Percentiles rank a stretch among this genome's conserved stretches.
Conservation (phyloP, 345 rosid species). For the Lumnitzera littorea region DNA sequence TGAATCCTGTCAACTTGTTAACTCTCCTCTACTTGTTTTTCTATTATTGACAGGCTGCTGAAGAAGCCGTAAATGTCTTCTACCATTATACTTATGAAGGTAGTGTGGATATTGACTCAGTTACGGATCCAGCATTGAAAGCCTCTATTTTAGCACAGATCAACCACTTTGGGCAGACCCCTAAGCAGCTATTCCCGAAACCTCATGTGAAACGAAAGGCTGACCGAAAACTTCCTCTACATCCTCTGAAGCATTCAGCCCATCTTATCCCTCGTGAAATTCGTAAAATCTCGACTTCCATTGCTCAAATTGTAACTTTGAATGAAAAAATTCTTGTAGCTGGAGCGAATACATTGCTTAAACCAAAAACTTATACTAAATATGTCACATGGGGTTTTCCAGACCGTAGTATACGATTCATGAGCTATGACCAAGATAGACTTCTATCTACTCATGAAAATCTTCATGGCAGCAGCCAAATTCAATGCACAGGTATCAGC, state of each 20-base stretch:
- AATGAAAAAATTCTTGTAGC: constrained; percentile 84
- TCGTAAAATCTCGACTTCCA: constrained; percentile 67
- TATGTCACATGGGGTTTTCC: constrained; percentile 97
- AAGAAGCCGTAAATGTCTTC: constrained; percentile 98
- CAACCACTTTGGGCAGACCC: constrained; percentile 99
- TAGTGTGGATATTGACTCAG: constrained; percentile 97
- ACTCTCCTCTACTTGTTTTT: constrained; percentile 5
- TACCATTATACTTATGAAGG: constrained; percentile 99
- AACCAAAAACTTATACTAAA: constrained; percentile 83
- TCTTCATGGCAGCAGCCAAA: constrained; percentile 91
- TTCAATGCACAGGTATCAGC: constrained; percentile 78
- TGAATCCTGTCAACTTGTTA: neutral
- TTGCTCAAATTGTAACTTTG: constrained; percentile 66
- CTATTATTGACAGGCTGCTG: constrained; percentile 70
- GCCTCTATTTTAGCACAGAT: constrained; percentile 98
- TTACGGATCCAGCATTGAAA: constrained; percentile 96
- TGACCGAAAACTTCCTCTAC: constrained; percentile 69
- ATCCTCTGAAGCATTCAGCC: constrained; percentile 77
- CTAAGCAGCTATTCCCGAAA: constrained; percentile 92
- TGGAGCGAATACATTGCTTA: constrained; percentile 64
- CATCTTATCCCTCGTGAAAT: constrained; percentile 83
- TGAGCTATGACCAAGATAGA: constrained; percentile 95
- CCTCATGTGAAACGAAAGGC: constrained; percentile 79
- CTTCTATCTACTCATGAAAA: constrained; percentile 94
- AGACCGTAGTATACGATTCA: constrained; percentile 89